Conservation (phyloP, 2,329 filamentous ascomycete genomes). For the Amauroascus niger region DNA sequence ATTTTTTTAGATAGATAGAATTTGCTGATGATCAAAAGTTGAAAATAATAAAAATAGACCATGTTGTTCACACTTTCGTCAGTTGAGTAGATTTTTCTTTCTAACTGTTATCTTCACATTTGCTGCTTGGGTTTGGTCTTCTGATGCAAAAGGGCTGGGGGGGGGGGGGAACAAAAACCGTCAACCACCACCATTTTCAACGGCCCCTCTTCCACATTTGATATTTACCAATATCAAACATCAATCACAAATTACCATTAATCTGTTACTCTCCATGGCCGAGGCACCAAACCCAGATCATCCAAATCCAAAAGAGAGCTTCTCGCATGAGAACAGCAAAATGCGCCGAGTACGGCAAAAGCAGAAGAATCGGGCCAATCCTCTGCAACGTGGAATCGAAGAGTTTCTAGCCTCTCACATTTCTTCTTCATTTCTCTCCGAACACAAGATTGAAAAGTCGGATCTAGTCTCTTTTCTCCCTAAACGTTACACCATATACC, state of each 20-base stretch:
- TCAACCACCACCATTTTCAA: no score
- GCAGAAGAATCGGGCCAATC: constrained; percentile 18
- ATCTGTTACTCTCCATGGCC: neutral
- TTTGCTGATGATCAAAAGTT: no score
- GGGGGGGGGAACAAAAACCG: no score
- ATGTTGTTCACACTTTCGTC: no score
- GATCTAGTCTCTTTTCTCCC: constrained; percentile 24
- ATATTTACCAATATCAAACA: no score
- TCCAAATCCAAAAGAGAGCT: neutral
- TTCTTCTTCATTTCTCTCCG: constrained; percentile 16
- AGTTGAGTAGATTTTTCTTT: no score
- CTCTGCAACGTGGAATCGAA: constrained; percentile 27
- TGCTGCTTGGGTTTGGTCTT: no score
- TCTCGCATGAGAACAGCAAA: neutral
- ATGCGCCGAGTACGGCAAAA: neutral
- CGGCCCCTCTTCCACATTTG: no score
- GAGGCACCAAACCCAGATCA: neutral
- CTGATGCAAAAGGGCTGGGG: no score
- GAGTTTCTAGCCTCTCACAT: constrained; percentile 24
- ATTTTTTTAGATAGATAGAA: no score
- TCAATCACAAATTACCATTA: neutral
- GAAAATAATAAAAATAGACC: neutral
- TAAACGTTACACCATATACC: constrained; percentile 47
- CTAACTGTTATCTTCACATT: no score
- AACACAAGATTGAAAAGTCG: neutral